These are phyloP conservation scores for Pseudognaphalium luteoalbum DNA, from an alignment of 129 eudicot genomes.

Conservation along the genomic window DNA sequence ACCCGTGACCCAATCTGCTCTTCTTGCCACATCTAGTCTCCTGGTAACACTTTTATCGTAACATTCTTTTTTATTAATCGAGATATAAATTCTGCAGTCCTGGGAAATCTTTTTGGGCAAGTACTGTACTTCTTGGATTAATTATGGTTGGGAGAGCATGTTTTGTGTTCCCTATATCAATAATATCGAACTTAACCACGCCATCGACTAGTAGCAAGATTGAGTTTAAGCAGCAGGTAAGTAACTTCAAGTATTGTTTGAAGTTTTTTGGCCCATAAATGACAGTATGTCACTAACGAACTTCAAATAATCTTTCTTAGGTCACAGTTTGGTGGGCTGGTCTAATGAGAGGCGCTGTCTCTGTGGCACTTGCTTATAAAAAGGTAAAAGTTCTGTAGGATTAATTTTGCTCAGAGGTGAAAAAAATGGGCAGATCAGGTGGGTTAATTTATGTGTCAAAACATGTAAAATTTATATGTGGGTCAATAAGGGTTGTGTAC, in stretches of 20 bases:
- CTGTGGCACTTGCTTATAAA: slow-evolving; percentile 95
- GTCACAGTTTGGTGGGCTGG: slow-evolving; percentile 95
- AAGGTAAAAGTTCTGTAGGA: slow-evolving; percentile 45
- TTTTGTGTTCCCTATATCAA: slow-evolving; percentile 72
- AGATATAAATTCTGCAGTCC: slow-evolving; percentile 48
- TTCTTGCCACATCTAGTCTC: neutral
- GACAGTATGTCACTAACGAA: neutral
- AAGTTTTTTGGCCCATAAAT: slow-evolving; percentile 12
- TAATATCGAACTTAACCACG: slow-evolving; percentile 51
- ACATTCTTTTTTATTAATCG: neutral
- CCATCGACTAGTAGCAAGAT: slow-evolving; percentile 40
- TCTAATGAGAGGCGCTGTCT: slow-evolving; percentile 91
- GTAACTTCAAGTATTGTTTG: neutral
- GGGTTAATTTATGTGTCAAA: neutral
- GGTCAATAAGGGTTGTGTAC: neutral
- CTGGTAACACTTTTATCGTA: neutral
- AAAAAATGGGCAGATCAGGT: neutral
- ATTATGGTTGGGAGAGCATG: slow-evolving; percentile 79
- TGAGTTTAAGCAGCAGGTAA: slow-evolving; percentile 70
- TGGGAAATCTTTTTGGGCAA: slow-evolving; percentile 57
- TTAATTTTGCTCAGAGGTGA: neutral
- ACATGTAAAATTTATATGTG: neutral
- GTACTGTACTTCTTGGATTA: slow-evolving; percentile 60
- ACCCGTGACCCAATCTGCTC: neutral
- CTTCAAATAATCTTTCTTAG: slow-evolving; percentile 38